A percentile compares a stretch with the other conserved stretches of the same genome.
Evolutionary conservation across 1,284 basidiomycete genomes (phyloP).

Genomic region (Papiliotrema laurentii): DNA sequence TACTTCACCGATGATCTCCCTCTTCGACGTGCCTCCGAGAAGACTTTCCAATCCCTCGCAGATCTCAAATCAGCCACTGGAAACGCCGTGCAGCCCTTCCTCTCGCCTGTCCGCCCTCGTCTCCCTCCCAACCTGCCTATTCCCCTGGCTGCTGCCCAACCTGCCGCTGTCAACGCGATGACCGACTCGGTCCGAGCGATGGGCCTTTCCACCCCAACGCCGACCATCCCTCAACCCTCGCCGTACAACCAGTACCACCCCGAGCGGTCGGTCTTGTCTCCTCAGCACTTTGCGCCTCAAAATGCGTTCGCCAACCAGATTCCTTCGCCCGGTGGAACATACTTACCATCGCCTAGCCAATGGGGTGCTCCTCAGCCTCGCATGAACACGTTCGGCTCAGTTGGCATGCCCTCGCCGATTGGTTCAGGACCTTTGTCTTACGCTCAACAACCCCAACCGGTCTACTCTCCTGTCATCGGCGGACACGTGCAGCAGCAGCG

Average conservation of each 20-base stretch:
- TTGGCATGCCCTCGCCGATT: constrained; percentile 29
- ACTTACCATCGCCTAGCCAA: constrained; percentile 12
- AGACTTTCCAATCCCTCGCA: constrained; percentile 43
- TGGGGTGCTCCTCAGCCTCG: constrained; percentile 6
- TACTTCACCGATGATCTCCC: constrained; percentile 85
- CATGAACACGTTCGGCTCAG: constrained; percentile 10
- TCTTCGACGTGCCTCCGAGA: constrained; percentile 63
- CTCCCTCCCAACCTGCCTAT: constrained; percentile 42
- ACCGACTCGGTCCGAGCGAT: constrained; percentile 35
- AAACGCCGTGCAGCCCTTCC: constrained; percentile 44
- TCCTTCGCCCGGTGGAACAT: constrained; percentile 10
- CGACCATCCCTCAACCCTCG: constrained; percentile 9
- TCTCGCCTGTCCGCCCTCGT: constrained; percentile 37
- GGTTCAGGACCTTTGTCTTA: constrained; percentile 17
- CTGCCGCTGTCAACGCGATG: constrained; percentile 17
- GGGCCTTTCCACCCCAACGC: constrained; percentile 5
- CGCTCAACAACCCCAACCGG: constrained; percentile 17
- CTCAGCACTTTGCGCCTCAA: constrained; percentile 5
- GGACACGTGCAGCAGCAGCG: constrained; percentile 8
- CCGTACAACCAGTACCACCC: constrained; percentile 13
- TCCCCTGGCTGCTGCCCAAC: constrained; percentile 26
- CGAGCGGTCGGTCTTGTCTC: constrained; percentile 9
- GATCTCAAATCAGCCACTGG: constrained; percentile 44
- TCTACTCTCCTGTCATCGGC: constrained; percentile 22
- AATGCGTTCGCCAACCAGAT: neutral